These are phyloP conservation scores for Yamadazyma tumulicola DNA, from an alignment of 805 yeast genomes.

Conservation along the genomic window DNA sequence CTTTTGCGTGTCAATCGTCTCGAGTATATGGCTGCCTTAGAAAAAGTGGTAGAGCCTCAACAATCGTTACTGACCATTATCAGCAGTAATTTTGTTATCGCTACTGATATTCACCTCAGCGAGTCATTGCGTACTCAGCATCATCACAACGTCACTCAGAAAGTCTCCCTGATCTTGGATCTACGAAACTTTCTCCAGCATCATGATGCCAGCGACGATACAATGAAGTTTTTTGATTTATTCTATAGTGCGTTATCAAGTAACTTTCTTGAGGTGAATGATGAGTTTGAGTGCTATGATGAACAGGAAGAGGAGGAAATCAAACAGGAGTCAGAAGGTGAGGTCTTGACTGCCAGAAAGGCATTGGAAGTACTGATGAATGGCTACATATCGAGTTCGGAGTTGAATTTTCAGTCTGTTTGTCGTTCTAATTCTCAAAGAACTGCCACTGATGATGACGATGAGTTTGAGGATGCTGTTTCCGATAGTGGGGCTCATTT, in stretches of 20 bases:
- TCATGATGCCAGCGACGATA: not conserved
- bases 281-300: constrained; percentile 2
- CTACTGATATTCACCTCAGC: no score
- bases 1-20: constrained; percentile 1
- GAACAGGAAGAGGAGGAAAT: not conserved
- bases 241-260: constrained; percentile 6
- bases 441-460: not conserved
- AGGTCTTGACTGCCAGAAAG: constrained; percentile 1
- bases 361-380: no score
- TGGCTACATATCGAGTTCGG: no score
- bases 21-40: no score
- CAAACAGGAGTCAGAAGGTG: not conserved
- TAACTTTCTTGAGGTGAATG: constrained; percentile 3
- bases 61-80: constrained; percentile 4
- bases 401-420: no score
- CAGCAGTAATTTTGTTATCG: constrained; percentile 2
- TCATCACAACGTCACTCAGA: no score
- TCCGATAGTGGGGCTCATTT: no score
- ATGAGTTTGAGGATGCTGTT: constrained; percentile 1
- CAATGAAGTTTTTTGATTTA: constrained; percentile 6
- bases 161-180: constrained; percentile 1
- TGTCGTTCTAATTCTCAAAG: no score
- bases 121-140: no score
- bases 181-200: constrained; percentile 2
- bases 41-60: not conserved